Conservation (phyloP, 768 basidiomycete genomes). For the Auriscalpium orientale region DNA sequence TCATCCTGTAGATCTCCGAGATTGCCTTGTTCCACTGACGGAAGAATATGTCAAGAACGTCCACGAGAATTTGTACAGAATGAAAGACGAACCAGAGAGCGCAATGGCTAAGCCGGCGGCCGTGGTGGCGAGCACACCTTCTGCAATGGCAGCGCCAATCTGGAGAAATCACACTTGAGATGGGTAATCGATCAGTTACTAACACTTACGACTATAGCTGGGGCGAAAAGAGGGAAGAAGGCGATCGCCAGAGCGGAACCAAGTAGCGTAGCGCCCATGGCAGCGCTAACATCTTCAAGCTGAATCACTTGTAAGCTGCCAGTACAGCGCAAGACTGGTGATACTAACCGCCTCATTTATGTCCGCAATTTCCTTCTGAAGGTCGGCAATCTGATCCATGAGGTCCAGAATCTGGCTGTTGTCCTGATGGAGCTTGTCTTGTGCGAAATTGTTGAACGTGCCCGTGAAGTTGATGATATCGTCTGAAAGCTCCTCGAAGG, state of each 20-base stretch:
- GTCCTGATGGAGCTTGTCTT: neutral
- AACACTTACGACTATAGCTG: neutral
- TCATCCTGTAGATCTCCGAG: neutral
- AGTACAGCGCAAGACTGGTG: neutral
- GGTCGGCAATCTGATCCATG: neutral
- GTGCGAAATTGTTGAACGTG: neutral
- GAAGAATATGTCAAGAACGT: too few species aligned
- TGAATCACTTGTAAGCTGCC: neutral
- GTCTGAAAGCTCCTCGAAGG: neutral
- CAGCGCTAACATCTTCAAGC: neutral
- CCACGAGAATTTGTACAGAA: too few species aligned
- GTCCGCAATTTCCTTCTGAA: neutral
- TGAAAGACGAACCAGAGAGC: neutral
- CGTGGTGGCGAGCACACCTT: neutral
- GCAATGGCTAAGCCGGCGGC: neutral
- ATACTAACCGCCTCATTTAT: neutral
- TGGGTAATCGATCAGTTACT: too few species aligned
- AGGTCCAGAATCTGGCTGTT: neutral
- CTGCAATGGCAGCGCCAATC: neutral
- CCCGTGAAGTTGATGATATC: neutral
- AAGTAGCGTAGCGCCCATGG: neutral
- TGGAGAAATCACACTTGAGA: neutral
- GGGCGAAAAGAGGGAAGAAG: neutral
- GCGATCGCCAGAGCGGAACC: neutral
- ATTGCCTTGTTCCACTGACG: neutral